A percentile compares a stretch with the other conserved stretches of the same genome.
phyloP scores from a whole-genome alignment of 352 stramenopile species.

The Aphanomyces astaci region DNA sequence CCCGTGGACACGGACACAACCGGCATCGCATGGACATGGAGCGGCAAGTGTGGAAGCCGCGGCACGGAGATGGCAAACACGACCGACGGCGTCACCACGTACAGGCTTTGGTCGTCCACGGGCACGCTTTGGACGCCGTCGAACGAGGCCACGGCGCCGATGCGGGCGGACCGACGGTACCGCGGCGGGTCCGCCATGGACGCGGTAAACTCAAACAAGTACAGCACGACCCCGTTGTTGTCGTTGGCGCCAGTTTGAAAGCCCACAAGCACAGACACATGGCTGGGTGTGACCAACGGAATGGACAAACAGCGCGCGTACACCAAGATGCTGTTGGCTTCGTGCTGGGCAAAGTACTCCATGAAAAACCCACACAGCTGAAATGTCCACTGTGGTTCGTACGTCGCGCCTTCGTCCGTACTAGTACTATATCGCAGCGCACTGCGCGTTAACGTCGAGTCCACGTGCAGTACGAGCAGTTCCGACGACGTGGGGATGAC shows the following conservation, averaged over 20 bases:
- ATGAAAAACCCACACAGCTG: conserved; percentile 16
- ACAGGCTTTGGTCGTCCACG: conserved; percentile 9
- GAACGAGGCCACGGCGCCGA: not conserved
- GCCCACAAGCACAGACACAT: conserved; percentile 13
- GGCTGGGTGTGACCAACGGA: not conserved
- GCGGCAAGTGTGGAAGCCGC: not conserved
- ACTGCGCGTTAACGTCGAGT: conserved; percentile 12
- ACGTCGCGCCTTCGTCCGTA: no score
- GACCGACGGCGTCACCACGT: conserved; percentile 6
- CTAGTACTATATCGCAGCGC: not conserved
- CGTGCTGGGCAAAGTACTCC: conserved; percentile 21
- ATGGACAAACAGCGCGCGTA: conserved; percentile 13
- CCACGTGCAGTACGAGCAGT: conserved; percentile 18
- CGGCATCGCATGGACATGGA: not conserved
- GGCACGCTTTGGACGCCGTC: not conserved
- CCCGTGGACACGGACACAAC: not conserved
- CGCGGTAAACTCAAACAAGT: conserved; percentile 21
- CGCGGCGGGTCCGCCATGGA: conserved; percentile 12
- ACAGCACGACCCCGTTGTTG: conserved; percentile 21
- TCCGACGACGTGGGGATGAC: conserved; percentile 3
- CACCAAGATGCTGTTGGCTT: conserved; percentile 13
- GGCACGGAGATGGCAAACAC: conserved; percentile 16
- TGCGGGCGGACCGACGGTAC: conserved; percentile 3
- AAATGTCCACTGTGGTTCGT: conserved; percentile 15
- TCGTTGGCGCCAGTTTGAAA: conserved; percentile 13